Base-by-base conservation (phyloP, 345 rosid genomes). In the Sonneratia caseolaris region DNA sequence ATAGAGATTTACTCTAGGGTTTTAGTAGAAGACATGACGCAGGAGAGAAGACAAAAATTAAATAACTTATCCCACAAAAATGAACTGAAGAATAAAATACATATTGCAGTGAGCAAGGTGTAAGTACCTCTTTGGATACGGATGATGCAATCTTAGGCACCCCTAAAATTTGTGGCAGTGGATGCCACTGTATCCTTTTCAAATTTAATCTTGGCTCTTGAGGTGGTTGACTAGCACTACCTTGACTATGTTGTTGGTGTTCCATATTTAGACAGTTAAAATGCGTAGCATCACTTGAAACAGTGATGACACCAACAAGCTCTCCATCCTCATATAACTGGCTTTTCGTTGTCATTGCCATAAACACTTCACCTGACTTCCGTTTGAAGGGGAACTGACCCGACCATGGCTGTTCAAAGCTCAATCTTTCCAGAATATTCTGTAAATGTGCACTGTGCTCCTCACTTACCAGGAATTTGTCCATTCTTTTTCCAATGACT, bases 361-460 rank as follows among this genome's bases (percentile, higher is more conserved):
- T 87, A 72, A 94, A 88, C 0, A 77, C 61, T 69, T 91, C 88
- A 64, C 97, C 96, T 0, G 90, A 82, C 74, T 76, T 85, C 81
- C 83, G 87, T 87, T 74, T 89, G 65, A 87, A 81, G 38, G 96
- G 98, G 70, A 94, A 89, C 85, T 79, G 97, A 70, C 96, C 97
- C 22, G 93, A 86, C 98, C 97, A 91, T 49, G 88, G 79, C 65
- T 82, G 80, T 21, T 94, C 93, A 68, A 73, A 78, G 66, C 67
- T 71, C 75, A 94, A 76, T 27, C 72, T 78, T 18, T 82, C 82
- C 78, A 82, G 68, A 59, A 91, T 85, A 73, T 75, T 66, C 62
- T 71, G 79, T 3, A 84, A 77, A 73, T 80, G 81, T 21, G 69
- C 69, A 48, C 67, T 71, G 70, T 87, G 69, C 68, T 88, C 95